A percentile compares a stretch with the other conserved stretches of the same genome.
phyloP scores from a whole-genome alignment of 2,329 filamentous ascomycete genomes.

The Coleophoma eucalyptorum region DNA sequence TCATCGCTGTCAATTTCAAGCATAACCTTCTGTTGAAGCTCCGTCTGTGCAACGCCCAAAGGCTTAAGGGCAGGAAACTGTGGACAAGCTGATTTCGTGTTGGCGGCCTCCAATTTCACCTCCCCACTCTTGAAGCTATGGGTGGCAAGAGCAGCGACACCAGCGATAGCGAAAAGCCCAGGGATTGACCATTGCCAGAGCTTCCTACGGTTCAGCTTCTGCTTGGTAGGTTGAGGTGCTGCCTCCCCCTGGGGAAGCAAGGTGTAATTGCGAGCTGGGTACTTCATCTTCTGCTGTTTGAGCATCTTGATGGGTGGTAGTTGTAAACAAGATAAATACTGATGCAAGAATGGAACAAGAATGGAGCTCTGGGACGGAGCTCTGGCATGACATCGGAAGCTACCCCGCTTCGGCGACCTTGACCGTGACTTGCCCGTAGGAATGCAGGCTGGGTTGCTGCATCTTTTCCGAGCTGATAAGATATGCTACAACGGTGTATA shows the following conservation, averaged over 20 bases:
- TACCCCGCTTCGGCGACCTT: too few relatives aligned
- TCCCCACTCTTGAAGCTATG: conserved; percentile 2
- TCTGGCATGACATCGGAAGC: too few relatives aligned
- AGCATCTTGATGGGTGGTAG: background rate
- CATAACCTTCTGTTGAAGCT: conserved; percentile 11
- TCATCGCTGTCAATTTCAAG: conserved; percentile 10
- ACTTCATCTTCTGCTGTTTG: background rate
- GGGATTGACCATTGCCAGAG: conserved; percentile 9
- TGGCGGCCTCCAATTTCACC: background rate
- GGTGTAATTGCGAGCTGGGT: conserved; percentile 11
- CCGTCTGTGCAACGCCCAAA: conserved; percentile 1
- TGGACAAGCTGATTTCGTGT: conserved; percentile 11
- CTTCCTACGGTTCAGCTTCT: conserved; percentile 1
- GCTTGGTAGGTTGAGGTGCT: background rate
- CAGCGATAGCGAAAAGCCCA: conserved; percentile 1
- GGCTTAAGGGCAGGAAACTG: conserved; percentile 14
- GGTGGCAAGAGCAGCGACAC: conserved; percentile 3
- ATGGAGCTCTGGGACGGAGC: too few relatives aligned
- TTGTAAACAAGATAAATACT: too few relatives aligned
- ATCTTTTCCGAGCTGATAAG: too few relatives aligned
- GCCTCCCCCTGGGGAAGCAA: conserved; percentile 10
- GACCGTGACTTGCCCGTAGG: too few relatives aligned
- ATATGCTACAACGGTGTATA: too few relatives aligned
- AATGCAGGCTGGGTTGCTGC: too few relatives aligned
- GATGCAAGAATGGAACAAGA: too few relatives aligned